Evolutionary conservation across 441 rosid genomes (phyloP).

Genomic region (Aleurites moluccanus): DNA sequence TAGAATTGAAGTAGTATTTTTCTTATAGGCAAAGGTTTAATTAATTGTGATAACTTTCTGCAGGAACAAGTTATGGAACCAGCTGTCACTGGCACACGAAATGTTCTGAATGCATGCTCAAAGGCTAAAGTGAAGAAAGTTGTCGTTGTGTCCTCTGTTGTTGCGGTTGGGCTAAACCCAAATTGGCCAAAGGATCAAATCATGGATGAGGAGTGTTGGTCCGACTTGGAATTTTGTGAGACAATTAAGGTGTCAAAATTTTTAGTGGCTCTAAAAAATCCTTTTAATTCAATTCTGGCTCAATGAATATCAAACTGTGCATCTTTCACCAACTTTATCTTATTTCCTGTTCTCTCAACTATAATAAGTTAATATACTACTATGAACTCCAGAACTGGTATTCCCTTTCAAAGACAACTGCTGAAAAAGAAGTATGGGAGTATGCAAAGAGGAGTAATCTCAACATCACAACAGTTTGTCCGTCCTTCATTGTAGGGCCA

Average conservation of each 20-base stretch:
- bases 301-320: too few relatives aligned
- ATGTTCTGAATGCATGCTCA: slow-evolving; percentile 62
- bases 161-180: slow-evolving; percentile 64
- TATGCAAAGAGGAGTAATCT: slow-evolving; percentile 55
- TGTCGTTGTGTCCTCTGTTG: slow-evolving; percentile 67
- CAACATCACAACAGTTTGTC: slow-evolving; percentile 56
- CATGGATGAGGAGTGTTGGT: slow-evolving; percentile 76
- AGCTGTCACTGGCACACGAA: slow-evolving; percentile 66
- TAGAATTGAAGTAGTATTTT: background rate
- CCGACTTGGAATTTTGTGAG: slow-evolving; percentile 70
- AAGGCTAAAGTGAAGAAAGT: slow-evolving; percentile 66
- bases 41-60: background rate
- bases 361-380: slow-evolving; percentile 60
- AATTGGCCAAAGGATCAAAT: slow-evolving; percentile 52
- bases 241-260: slow-evolving; percentile 46
- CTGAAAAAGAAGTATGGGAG: slow-evolving; percentile 67
- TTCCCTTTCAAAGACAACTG: slow-evolving; percentile 63
- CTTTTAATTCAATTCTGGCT: background rate
- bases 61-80: slow-evolving; percentile 80
- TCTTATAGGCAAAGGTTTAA: background rate
- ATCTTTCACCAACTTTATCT: background rate
- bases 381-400: slow-evolving; percentile 71
- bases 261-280: background rate
- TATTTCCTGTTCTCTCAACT: slow-evolving; percentile 23
- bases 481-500: slow-evolving; percentile 68